Percentiles rank a stretch among this genome's conserved stretches.
Conservation (phyloP, 495 filamentous ascomycete species). For the Daldinia grandis region DNA sequence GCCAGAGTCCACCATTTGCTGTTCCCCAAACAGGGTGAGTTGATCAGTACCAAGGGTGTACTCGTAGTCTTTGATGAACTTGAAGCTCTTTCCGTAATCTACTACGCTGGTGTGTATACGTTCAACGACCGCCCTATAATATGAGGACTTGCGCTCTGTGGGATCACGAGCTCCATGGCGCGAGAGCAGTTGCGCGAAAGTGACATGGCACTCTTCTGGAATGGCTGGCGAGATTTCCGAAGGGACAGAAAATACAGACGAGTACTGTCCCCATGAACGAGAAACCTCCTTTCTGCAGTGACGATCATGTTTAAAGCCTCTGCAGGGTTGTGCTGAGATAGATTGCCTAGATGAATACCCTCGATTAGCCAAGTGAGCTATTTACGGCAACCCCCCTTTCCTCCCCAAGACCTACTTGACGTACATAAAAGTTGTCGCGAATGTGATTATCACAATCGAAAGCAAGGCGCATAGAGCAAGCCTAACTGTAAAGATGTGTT, state of each 20-base stretch:
- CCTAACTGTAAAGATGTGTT: slow-evolving; percentile 1
- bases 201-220: slow-evolving; percentile 72
- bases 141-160: slow-evolving; percentile 66
- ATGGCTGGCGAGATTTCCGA: slow-evolving; percentile 65
- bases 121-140: slow-evolving; percentile 65
- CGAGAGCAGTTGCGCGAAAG: slow-evolving; percentile 80
- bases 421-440: slow-evolving; percentile 31
- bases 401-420: slow-evolving; percentile 13
- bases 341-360: slow-evolving; percentile 25
- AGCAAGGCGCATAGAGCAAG: slow-evolving; percentile 17
- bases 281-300: slow-evolving; percentile 61
- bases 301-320: slow-evolving; percentile 68
- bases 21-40: slow-evolving; percentile 74
- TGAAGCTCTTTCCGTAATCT: slow-evolving; percentile 63
- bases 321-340: slow-evolving; percentile 57
- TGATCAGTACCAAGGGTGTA: slow-evolving; percentile 80
- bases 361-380: slow-evolving; percentile 30
- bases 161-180: slow-evolving; percentile 87
- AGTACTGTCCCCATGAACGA: slow-evolving; percentile 87
- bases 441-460: slow-evolving; percentile 18
- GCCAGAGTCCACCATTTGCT: slow-evolving; percentile 78
- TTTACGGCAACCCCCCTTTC: slow-evolving; percentile 18
- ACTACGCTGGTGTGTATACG: slow-evolving; percentile 67
- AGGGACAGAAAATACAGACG: slow-evolving; percentile 78
- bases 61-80: slow-evolving; percentile 72